These are phyloP conservation scores for Salix dunnii DNA, from an alignment of 345 rosid species.

Conservation along the genomic window DNA sequence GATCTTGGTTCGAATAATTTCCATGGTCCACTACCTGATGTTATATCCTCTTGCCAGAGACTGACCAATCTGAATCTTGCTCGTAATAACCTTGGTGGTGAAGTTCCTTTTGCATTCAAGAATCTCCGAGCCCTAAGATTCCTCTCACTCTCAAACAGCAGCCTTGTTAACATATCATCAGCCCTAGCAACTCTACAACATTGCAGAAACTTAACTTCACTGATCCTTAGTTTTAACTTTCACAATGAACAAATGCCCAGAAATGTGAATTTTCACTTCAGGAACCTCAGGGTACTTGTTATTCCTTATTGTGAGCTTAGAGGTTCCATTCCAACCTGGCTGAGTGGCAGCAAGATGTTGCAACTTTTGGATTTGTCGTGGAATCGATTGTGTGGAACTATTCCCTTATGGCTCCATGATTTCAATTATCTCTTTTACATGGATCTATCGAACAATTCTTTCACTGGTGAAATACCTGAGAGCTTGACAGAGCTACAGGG, in stretches of 20 bases:
- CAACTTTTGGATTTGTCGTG: constrained; percentile 17
- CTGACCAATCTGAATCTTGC: constrained; percentile 15
- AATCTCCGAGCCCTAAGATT: constrained; percentile 20
- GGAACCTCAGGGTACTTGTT: background rate
- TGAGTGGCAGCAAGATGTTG: constrained; percentile 3
- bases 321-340: constrained; percentile 24
- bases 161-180: constrained; percentile 19
- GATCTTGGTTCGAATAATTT: constrained; percentile 24
- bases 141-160: constrained; percentile 16
- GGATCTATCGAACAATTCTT: constrained; percentile 32
- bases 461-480: constrained; percentile 29
- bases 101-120: constrained; percentile 22
- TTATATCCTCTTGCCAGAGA: constrained; percentile 19
- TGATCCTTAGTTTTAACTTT: constrained; percentile 6
- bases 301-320: constrained; percentile 6
- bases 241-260: constrained; percentile 14
- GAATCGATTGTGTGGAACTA: constrained; percentile 17
- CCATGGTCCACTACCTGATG: constrained; percentile 16
- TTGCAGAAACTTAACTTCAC: constrained; percentile 21
- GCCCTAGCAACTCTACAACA: constrained; percentile 22
- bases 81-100: constrained; percentile 9
- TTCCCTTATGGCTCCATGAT: constrained; percentile 15
- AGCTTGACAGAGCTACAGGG: constrained; percentile 19
- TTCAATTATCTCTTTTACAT: constrained; percentile 28
- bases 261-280: constrained; percentile 10